Conservation (phyloP, 2,329 filamentous ascomycete species). For the Pseudopithomyces chartarum region DNA sequence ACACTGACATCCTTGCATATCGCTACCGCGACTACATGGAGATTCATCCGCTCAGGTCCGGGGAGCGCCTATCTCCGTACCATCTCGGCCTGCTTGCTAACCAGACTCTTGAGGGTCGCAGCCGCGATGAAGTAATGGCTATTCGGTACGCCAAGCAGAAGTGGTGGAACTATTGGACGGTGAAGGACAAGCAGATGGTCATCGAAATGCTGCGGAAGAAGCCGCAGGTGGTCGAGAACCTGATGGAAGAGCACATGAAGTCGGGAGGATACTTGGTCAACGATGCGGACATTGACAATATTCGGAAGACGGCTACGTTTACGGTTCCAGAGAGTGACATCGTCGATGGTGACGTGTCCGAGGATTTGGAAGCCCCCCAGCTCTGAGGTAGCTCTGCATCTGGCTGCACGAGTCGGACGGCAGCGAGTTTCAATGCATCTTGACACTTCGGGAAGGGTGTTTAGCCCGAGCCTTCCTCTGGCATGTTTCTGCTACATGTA, state of each 20-base stretch:
- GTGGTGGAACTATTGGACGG: not conserved
- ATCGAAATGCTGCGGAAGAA: not conserved
- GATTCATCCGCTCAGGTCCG: not conserved
- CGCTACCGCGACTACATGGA: constrained; percentile 1
- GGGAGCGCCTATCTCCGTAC: not conserved
- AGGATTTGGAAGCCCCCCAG: not conserved
- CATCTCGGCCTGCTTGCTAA: not conserved
- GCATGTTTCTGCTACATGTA: no score
- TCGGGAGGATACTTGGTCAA: not conserved
- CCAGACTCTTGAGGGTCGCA: not conserved
- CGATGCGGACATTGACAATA: not conserved
- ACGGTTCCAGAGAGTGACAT: not conserved
- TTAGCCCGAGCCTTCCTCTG: no score
- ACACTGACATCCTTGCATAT: not conserved
- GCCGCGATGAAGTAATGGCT: not conserved
- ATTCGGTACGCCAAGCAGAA: constrained; percentile 2
- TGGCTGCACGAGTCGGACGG: not conserved
- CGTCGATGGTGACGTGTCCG: not conserved
- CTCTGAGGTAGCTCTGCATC: not conserved
- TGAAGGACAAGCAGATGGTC: not conserved
- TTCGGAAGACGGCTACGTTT: not conserved
- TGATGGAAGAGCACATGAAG: not conserved
- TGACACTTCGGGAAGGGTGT: not conserved
- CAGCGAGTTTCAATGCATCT: not conserved
- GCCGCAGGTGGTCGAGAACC: not conserved